These are phyloP conservation scores for Teratosphaeria destructans DNA, from an alignment of 2,329 filamentous ascomycete genomes.

Conservation along the genomic window DNA sequence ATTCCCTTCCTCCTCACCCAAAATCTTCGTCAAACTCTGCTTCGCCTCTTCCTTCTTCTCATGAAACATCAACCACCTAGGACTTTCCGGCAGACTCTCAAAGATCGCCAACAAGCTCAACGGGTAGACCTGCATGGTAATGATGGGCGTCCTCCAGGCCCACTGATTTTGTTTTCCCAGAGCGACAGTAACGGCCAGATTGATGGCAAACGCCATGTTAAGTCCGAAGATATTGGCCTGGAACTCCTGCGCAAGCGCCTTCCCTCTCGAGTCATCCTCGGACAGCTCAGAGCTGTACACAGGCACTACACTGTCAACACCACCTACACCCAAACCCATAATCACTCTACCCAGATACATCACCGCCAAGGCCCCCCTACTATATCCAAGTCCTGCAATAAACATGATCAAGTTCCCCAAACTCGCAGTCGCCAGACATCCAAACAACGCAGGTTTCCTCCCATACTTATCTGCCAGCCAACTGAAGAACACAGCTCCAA, in stretches of 20 bases:
- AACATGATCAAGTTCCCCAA: conserved; percentile 54
- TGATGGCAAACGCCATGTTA: conserved; percentile 51
- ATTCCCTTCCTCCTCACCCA: conserved; percentile 40
- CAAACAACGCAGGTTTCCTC: conserved; percentile 46
- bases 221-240: conserved; percentile 55
- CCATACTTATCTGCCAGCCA: conserved; percentile 44
- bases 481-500: conserved; percentile 48
- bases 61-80: conserved; percentile 47
- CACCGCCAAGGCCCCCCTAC: conserved; percentile 33
- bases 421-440: conserved; percentile 43
- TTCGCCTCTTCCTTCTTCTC: conserved; percentile 42
- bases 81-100: conserved; percentile 45
- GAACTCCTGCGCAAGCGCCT: conserved; percentile 52
- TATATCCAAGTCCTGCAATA: conserved; percentile 41
- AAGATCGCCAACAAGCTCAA: conserved; percentile 44
- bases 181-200: conserved; percentile 42
- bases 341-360: conserved; percentile 43
- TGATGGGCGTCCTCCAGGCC: conserved; percentile 53
- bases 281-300: conserved; percentile 49
- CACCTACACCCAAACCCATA: conserved; percentile 50
- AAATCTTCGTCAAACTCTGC: conserved; percentile 38
- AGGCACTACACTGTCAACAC: conserved; percentile 51
- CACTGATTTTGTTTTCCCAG: conserved; percentile 49
- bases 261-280: conserved; percentile 47
- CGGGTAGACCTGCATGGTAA: conserved; percentile 51